Conservation (phyloP, 2,329 filamentous ascomycete species). For the Paraconiothyrium brasiliense region DNA sequence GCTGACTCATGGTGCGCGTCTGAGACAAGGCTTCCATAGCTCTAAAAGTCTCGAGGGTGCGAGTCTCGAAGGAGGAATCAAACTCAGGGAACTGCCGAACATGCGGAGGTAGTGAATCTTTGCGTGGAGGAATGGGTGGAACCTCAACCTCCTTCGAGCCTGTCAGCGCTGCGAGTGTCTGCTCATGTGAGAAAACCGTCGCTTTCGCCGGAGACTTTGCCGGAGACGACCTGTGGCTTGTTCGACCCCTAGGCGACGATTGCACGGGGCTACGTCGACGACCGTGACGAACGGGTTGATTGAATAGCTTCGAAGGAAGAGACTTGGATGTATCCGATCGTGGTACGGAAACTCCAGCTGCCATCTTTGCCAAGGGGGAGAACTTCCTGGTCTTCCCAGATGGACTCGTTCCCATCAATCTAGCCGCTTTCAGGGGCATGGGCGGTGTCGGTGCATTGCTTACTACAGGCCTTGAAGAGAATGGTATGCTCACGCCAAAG, state of each 20-base stretch:
- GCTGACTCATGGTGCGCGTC: slow-evolving; percentile 31
- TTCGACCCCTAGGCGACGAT: not conserved
- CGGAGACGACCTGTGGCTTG: slow-evolving; percentile 30
- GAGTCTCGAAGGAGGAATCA: not conserved
- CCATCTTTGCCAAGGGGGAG: not conserved
- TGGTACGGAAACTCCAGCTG: not conserved
- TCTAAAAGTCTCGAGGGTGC: not conserved
- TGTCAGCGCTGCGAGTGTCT: slow-evolving; percentile 2
- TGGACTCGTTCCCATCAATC: slow-evolving; percentile 45
- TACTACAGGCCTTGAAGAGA: slow-evolving; percentile 29
- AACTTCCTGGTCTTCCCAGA: slow-evolving; percentile 21
- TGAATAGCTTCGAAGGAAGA: slow-evolving; percentile 31
- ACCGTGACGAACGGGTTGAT: slow-evolving; percentile 22
- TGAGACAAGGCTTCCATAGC: slow-evolving; percentile 2
- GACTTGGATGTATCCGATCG: slow-evolving; percentile 39
- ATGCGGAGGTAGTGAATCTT: not conserved
- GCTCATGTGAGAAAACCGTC: not conserved
- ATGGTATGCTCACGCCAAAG: slow-evolving; percentile 45
- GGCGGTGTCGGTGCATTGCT: slow-evolving; percentile 15
- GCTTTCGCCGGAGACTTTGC: not conserved
- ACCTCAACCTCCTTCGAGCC: slow-evolving; percentile 19
- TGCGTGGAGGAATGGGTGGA: slow-evolving; percentile 3
- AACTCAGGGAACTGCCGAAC: not conserved
- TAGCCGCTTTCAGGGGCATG: slow-evolving; percentile 32
- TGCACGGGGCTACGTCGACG: slow-evolving; percentile 15